Evolutionary conservation across 1,284 basidiomycete genomes (phyloP).

Genomic region (Tilletia indica): DNA sequence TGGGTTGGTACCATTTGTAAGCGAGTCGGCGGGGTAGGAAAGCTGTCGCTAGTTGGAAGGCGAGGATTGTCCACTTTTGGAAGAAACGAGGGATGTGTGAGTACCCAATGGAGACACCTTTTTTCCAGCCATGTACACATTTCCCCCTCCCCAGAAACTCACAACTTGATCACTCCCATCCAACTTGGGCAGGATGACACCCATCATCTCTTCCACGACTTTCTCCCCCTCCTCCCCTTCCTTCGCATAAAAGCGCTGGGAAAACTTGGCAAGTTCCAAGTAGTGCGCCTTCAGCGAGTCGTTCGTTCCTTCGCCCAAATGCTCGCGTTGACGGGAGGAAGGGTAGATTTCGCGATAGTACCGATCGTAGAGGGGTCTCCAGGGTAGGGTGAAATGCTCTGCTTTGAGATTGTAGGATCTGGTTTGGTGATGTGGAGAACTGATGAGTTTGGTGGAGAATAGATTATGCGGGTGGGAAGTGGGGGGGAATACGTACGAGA

Average conservation of each 20-base stretch:
- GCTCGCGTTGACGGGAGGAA: conserved; percentile 61
- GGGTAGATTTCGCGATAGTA: conserved; percentile 79
- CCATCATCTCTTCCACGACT: conserved; percentile 70
- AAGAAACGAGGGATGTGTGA: conserved; percentile 36
- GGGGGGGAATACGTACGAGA: neutral
- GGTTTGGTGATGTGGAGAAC: neutral
- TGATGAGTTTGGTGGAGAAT: neutral
- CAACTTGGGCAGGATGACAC: conserved; percentile 70
- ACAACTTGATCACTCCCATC: conserved; percentile 70
- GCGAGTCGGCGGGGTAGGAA: conserved; percentile 37
- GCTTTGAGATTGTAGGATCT: neutral
- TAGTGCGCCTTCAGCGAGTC: conserved; percentile 65
- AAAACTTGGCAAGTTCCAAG: conserved; percentile 76
- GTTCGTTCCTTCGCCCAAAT: conserved; percentile 64
- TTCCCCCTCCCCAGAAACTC: conserved; percentile 48
- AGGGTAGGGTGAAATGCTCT: conserved; percentile 69
- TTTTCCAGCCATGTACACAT: too few relatives aligned
- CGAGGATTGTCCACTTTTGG: conserved; percentile 18
- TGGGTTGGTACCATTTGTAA: conserved; percentile 47
- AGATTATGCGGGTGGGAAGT: neutral
- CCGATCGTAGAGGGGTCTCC: conserved; percentile 80
- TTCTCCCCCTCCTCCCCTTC: conserved; percentile 69
- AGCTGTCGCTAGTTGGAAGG: neutral
- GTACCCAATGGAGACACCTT: too few relatives aligned
- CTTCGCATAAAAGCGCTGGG: conserved; percentile 73